phyloP scores from a whole-genome alignment of 179 eudicot species.

The Monotropa hypopitys region DNA sequence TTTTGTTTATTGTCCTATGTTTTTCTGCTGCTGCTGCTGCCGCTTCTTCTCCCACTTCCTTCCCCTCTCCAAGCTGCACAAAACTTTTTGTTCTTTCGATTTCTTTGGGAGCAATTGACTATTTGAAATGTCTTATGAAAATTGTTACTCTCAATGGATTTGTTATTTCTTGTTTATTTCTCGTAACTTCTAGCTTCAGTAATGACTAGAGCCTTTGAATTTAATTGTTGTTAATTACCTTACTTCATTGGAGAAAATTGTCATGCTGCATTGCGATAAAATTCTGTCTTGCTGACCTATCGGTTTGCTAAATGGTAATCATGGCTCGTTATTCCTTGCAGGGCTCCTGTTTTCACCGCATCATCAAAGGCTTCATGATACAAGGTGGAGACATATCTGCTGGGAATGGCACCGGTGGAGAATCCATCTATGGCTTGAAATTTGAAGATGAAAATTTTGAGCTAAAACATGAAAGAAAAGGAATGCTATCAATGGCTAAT shows the following conservation, averaged over 20 bases:
- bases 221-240: background rate
- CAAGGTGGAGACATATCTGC: constrained; percentile 61
- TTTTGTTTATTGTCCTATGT: background rate
- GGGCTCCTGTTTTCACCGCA: constrained; percentile 54
- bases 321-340: constrained; percentile 12
- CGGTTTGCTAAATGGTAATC: background rate
- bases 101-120: background rate
- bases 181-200: background rate
- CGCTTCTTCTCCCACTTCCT: background rate
- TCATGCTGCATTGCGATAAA: background rate
- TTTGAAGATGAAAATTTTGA: constrained; percentile 80
- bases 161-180: background rate
- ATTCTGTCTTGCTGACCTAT: background rate
- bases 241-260: background rate
- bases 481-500: constrained; percentile 73
- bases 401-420: constrained; percentile 43
- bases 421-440: constrained; percentile 56
- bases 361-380: constrained; percentile 48
- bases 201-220: background rate
- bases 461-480: constrained; percentile 57
- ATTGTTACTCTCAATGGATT: background rate
- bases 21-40: background rate
- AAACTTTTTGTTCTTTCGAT: background rate
- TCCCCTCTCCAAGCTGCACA: background rate
- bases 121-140: background rate